Evolutionary conservation across 1,284 basidiomycete genomes (phyloP).

Genomic region (Ustilago loliicola): DNA sequence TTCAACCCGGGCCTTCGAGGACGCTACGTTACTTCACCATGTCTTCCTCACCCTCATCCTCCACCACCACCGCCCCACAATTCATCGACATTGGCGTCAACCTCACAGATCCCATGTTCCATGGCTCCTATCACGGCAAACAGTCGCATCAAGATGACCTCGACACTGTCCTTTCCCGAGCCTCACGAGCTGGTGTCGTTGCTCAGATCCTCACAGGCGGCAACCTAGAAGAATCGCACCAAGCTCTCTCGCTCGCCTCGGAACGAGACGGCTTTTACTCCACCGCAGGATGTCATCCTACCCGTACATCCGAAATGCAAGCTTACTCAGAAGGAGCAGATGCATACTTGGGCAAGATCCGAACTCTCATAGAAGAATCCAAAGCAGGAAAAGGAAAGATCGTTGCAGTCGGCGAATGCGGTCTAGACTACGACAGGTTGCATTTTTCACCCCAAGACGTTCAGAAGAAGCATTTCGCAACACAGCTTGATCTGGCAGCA

Average conservation of each 20-base stretch:
- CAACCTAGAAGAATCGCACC: conserved; percentile 78
- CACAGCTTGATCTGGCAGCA: conserved; percentile 80
- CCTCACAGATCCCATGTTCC: conserved; percentile 72
- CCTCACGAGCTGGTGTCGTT: conserved; percentile 78
- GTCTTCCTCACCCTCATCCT: background rate
- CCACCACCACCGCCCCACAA: conserved; percentile 11
- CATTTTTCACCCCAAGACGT: conserved; percentile 78
- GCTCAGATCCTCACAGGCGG: conserved; percentile 87
- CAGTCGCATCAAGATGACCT: conserved; percentile 76
- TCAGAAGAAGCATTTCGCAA: conserved; percentile 80
- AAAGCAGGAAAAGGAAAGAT: conserved; percentile 31
- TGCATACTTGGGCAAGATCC: conserved; percentile 77
- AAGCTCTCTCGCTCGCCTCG: conserved; percentile 78
- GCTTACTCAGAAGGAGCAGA: conserved; percentile 74
- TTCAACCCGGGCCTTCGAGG: background rate
- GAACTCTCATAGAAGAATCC: conserved; percentile 21
- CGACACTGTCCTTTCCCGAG: conserved; percentile 76
- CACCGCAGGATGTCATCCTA: conserved; percentile 89
- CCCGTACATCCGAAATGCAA: conserved; percentile 83
- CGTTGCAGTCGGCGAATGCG: conserved; percentile 86
- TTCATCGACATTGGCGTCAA: conserved; percentile 74
- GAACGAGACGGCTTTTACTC: conserved; percentile 77
- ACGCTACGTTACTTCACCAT: background rate
- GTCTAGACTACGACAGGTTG: conserved; percentile 87
- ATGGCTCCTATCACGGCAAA: conserved; percentile 73